Evolutionary conservation across 2,329 filamentous ascomycete genomes (phyloP).

Genomic region (Hyphodiscus sp.): DNA sequence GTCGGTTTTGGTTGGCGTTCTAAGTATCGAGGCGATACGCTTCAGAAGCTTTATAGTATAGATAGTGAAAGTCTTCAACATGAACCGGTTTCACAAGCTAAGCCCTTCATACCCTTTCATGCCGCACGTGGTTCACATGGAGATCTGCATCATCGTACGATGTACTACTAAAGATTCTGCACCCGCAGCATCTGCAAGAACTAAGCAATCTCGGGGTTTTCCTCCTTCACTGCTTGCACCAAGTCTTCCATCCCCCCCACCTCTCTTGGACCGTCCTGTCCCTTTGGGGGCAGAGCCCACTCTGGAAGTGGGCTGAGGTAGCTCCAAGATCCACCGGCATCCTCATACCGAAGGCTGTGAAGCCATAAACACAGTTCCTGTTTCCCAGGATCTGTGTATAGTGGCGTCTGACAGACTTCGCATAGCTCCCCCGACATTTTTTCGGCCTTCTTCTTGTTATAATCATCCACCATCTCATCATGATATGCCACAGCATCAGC

Average conservation of each 20-base stretch:
- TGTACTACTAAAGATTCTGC: neutral
- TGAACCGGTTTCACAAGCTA: neutral
- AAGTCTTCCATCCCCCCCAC: conserved; percentile 56
- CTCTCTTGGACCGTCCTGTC: conserved; percentile 54
- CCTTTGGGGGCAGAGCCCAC: conserved; percentile 75
- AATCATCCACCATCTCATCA: conserved; percentile 85
- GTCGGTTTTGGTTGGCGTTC: too few relatives aligned
- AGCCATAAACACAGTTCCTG: conserved; percentile 93
- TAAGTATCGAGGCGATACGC: too few relatives aligned
- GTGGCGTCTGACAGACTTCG: conserved; percentile 72
- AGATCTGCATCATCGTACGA: neutral
- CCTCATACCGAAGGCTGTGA: conserved; percentile 86
- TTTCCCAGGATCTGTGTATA: conserved; percentile 86
- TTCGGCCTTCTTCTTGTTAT: conserved; percentile 86
- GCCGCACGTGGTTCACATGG: neutral
- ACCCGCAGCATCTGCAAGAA: neutral
- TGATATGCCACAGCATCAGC: conserved; percentile 89
- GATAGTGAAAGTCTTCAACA: too few relatives aligned
- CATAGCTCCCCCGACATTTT: conserved; percentile 85
- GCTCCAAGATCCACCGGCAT: conserved; percentile 74
- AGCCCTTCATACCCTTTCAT: neutral
- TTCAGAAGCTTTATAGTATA: too few relatives aligned
- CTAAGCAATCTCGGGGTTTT: conserved; percentile 29
- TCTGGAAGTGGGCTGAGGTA: conserved; percentile 78
- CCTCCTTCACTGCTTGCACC: conserved; percentile 40